Evolutionary conservation across 2,329 filamentous ascomycete genomes (phyloP), one percentile per base, ranked within the genome.

Genomic region (Exophiala spinifera): DNA sequence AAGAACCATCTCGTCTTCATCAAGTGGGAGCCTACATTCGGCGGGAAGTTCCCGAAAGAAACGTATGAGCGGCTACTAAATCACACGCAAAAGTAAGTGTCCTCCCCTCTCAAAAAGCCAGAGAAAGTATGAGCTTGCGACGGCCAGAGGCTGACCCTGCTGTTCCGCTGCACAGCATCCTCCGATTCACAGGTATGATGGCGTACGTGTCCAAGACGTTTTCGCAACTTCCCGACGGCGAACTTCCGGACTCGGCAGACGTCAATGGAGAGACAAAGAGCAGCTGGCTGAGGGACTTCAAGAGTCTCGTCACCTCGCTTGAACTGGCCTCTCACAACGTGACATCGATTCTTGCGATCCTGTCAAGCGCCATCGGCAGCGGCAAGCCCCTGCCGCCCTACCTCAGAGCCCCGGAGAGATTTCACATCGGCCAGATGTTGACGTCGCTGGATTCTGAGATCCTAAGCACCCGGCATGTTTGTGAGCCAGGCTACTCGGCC

Each of bases 301-400:
- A 74, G n/a, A 70, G 73, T n/a, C 71, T 90, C 1, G 71, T 89
- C 39, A 70, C 74, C 0, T 74, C 75, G 21, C 76, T 87, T 2
- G 77, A 81, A n/a, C 76, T 85, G 1, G 85, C 85, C 0, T 83
- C 83, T 3, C 84, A 89, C 65, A 79, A 82, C 57, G 81, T 89
- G 53, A 86, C 88, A 0, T 87, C 85, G 0, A 76, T 86, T 0
- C 76, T 91, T 1, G 81, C 84, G 1, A 76, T 91, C 5, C 78
- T 91, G 11, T 89, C 86, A 5, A 84, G 85, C 31, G 79, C 82
- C 1, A 82, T 91, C 34, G 78, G 77, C 1, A 83, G 80, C 47
- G 85, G 83, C 1, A 82, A 86, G 54, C 82, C 86, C 0, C 74
- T 91, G 0, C 88, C 88, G 0, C 87, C 87, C 0, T 89, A 88